Evolutionary conservation across 2,329 filamentous ascomycete species (phyloP).

Genomic region (Diaporthe destruens): DNA sequence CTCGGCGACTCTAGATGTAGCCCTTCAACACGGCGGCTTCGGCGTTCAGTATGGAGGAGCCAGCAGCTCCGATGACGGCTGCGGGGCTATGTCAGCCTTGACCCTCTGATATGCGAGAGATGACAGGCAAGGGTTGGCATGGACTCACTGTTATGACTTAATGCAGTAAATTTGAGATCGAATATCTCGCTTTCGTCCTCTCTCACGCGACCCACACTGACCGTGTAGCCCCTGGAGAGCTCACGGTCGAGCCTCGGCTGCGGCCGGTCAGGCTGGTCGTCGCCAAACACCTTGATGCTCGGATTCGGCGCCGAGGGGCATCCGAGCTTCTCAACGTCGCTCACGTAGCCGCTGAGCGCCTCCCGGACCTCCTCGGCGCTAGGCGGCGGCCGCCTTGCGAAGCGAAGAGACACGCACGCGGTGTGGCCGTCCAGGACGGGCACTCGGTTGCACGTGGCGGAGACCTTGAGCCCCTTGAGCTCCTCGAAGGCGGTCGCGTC

Average conservation of each 20-base stretch:
- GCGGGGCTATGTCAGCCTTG: slow-evolving; percentile 41
- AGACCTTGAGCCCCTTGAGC: slow-evolving; percentile 80
- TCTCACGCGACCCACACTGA: slow-evolving; percentile 88
- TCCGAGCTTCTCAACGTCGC: slow-evolving; percentile 84
- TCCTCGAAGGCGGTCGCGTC: slow-evolving; percentile 82
- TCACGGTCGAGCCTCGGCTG: slow-evolving; percentile 93
- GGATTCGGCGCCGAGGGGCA: slow-evolving; percentile 87
- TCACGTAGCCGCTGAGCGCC: slow-evolving; percentile 83
- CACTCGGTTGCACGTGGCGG: slow-evolving; percentile 91
- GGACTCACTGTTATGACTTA: slow-evolving; percentile 81
- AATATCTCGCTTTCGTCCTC: slow-evolving; percentile 91
- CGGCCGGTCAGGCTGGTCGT: slow-evolving; percentile 86
- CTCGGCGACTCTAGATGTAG: slow-evolving; percentile 67
- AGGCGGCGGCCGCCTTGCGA: slow-evolving; percentile 81
- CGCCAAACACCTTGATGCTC: slow-evolving; percentile 82
- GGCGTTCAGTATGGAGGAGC: slow-evolving; percentile 93
- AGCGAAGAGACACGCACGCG: slow-evolving; percentile 90
- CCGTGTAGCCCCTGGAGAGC: slow-evolving; percentile 86
- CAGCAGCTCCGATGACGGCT: slow-evolving; percentile 95
- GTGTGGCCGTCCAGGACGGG: slow-evolving; percentile 96
- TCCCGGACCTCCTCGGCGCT: slow-evolving; percentile 80
- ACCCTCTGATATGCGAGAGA: slow-evolving; percentile 2
- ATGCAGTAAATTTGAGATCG: slow-evolving; percentile 92
- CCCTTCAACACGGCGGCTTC: slow-evolving; percentile 94
- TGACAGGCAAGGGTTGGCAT: background rate